These are phyloP conservation scores for Priceomyces fermenticarens DNA, from an alignment of 805 yeast species.

Conservation along the genomic window DNA sequence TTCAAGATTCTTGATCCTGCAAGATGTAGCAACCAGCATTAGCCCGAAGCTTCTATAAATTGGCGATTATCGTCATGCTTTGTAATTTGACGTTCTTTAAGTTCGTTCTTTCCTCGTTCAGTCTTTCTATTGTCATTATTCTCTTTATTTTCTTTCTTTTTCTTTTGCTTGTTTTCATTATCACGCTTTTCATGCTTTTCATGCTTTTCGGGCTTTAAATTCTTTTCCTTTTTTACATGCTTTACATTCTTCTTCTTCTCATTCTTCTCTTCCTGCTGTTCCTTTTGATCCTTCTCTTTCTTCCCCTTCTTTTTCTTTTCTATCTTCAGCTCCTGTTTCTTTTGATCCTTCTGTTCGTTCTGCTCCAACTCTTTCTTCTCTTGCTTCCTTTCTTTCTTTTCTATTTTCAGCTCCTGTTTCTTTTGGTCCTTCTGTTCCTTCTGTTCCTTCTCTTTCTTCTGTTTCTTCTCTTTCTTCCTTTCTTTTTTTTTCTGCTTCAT, in stretches of 20 bases:
- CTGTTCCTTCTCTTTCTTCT: slow-evolving; percentile 5
- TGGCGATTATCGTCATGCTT: too few species aligned
- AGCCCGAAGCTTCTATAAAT: too few species aligned
- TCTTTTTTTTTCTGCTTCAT: neutral
- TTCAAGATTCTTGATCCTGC: too few species aligned
- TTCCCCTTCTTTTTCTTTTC: neutral
- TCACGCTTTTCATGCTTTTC: neutral
- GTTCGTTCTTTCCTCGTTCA: too few species aligned
- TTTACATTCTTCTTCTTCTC: too few species aligned
- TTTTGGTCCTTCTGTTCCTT: slow-evolving; percentile 1
- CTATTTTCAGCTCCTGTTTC: neutral
- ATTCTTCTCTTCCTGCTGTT: neutral
- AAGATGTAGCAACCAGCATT: too few species aligned
- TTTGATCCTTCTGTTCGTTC: neutral
- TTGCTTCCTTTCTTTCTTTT: neutral
- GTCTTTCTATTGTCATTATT: too few species aligned
- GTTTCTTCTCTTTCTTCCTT: neutral
- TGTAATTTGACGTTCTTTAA: too few species aligned
- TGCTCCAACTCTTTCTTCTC: neutral
- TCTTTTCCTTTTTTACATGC: neutral
- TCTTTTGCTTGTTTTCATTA: too few species aligned
- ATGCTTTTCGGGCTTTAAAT: neutral
- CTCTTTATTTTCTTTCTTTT: too few species aligned
- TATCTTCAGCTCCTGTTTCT: neutral
- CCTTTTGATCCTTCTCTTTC: neutral